These are phyloP conservation scores for Xylaria polymorpha DNA, from an alignment of 2,329 filamentous ascomycete genomes.

Conservation along the genomic window DNA sequence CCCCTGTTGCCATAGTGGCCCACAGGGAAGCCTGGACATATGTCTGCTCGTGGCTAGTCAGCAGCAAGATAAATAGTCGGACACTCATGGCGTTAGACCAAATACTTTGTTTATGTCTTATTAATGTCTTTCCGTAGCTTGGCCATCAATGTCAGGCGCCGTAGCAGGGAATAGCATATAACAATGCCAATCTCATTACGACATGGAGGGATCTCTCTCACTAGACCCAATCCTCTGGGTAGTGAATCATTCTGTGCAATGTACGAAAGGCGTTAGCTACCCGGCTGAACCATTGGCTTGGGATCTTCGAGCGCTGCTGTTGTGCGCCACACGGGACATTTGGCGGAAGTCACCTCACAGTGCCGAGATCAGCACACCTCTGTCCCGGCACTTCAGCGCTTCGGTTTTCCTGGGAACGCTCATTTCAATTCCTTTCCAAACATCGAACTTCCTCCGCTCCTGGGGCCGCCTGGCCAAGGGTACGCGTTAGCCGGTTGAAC, in stretches of 20 bases:
- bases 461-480: slow-evolving; percentile 25
- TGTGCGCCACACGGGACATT: slow-evolving; percentile 43
- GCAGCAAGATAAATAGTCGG: slow-evolving; percentile 39
- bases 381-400: slow-evolving; percentile 28
- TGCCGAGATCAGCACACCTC: slow-evolving; percentile 32
- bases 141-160: slow-evolving; percentile 26
- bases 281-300: slow-evolving; percentile 45
- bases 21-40: slow-evolving; percentile 38
- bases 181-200: slow-evolving; percentile 36
- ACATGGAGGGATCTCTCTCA: slow-evolving; percentile 37
- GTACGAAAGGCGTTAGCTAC: slow-evolving; percentile 39
- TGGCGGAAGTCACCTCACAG: slow-evolving; percentile 44
- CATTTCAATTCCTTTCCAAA: slow-evolving; percentile 25
- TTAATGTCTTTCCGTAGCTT: slow-evolving; percentile 34
- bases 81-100: slow-evolving; percentile 41
- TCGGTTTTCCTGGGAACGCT: slow-evolving; percentile 32
- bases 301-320: slow-evolving; percentile 41
- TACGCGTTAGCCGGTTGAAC: slow-evolving; percentile 37
- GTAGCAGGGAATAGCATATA: slow-evolving; percentile 37
- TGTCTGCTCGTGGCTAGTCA: slow-evolving; percentile 42
- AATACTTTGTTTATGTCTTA: slow-evolving; percentile 38
- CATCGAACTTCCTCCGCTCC: slow-evolving; percentile 31
- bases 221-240: slow-evolving; percentile 38
- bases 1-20: slow-evolving; percentile 42
- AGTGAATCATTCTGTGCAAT: slow-evolving; percentile 39